Evolutionary conservation across 306 rosid genomes (phyloP).

Genomic region (Vicia faba): DNA sequence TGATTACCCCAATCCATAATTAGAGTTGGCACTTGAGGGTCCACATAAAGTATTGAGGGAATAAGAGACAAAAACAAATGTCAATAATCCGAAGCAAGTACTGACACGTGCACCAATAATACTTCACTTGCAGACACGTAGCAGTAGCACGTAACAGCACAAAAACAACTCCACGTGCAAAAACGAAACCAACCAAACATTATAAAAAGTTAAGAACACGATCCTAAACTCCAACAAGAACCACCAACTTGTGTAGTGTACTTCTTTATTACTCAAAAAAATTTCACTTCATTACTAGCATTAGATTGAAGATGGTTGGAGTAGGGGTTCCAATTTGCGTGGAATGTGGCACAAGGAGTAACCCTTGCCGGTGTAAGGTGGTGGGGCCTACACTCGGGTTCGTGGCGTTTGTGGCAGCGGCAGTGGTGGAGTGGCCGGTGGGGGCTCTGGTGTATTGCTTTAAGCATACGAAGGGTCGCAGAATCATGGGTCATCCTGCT

Average conservation of each 20-base stretch:
- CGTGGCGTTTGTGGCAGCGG: constrained; percentile 62
- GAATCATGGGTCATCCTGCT: constrained; percentile 67
- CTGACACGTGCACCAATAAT: constrained; percentile 17
- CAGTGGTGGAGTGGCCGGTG: constrained; percentile 79
- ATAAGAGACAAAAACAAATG: constrained; percentile 5
- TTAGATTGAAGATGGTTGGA: constrained; percentile 34
- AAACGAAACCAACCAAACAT: neutral
- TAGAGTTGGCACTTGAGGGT: neutral
- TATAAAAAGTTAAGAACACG: neutral
- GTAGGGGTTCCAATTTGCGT: constrained; percentile 60
- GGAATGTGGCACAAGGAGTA: constrained; percentile 65
- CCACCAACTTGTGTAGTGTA: neutral
- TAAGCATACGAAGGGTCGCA: constrained; percentile 65
- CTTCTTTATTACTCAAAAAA: too few relatives aligned
- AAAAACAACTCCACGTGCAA: neutral
- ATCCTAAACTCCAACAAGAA: neutral
- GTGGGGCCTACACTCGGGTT: constrained; percentile 75
- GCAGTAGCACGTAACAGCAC: neutral
- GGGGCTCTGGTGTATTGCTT: constrained; percentile 67
- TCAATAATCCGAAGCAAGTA: neutral
- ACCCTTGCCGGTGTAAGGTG: constrained; percentile 89
- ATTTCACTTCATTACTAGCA: too few relatives aligned
- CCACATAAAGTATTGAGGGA: neutral
- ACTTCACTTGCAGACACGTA: neutral
- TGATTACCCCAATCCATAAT: neutral